Evolutionary conservation across 495 filamentous ascomycete genomes (phyloP).

Genomic region (Hypomontagnella submonticulosa): DNA sequence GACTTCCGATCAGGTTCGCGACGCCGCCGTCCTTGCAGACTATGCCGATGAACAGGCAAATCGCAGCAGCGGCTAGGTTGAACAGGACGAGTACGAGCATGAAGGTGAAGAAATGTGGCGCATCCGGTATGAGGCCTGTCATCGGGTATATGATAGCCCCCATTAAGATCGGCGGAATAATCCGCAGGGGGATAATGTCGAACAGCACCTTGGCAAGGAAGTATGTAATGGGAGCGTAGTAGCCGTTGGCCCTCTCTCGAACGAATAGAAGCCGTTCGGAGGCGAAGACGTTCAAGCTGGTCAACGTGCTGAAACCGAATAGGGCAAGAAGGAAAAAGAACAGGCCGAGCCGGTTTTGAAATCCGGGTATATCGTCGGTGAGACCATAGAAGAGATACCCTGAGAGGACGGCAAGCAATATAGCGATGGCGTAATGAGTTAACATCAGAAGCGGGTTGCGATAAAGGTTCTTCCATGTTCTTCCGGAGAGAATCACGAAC

Average conservation of each 20-base stretch:
- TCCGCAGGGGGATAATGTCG: constrained; percentile 91
- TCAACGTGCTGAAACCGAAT: constrained; percentile 96
- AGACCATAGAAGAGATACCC: constrained; percentile 97
- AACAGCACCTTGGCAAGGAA: constrained; percentile 94
- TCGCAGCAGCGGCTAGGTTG: constrained; percentile 91
- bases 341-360: constrained; percentile 97
- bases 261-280: constrained; percentile 92
- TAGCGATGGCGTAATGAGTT: constrained; percentile 98
- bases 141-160: constrained; percentile 98
- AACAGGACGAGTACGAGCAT: constrained; percentile 93
- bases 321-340: constrained; percentile 98
- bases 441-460: constrained; percentile 98
- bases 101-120: constrained; percentile 88
- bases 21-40: constrained; percentile 91
- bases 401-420: constrained; percentile 90
- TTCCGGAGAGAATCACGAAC: constrained; percentile 86
- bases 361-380: constrained; percentile 94
- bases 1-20: constrained; percentile 91
- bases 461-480: constrained; percentile 98
- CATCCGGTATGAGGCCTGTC: constrained; percentile 89
- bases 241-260: constrained; percentile 94
- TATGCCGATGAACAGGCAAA: constrained; percentile 97
- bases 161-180: constrained; percentile 96
- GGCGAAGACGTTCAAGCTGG: constrained; percentile 92
- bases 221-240: constrained; percentile 98